These are phyloP conservation scores for Grigorovia transvaalensis DNA, from an alignment of 805 yeast species.

Conservation along the genomic window DNA sequence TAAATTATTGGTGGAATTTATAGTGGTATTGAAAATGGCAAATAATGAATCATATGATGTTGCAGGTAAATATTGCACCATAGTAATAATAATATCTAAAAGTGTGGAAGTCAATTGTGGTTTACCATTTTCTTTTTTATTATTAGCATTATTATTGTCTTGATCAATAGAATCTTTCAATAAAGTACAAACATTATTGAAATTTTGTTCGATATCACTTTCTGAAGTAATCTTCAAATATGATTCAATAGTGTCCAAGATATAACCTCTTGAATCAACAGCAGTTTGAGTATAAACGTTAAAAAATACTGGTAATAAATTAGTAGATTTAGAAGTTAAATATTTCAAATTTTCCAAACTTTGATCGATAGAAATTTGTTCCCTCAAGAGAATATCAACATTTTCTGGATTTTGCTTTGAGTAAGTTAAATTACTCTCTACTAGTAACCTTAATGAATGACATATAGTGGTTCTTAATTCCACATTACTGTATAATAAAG, in stretches of 20 bases:
- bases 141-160: conserved; percentile 27
- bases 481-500: conserved; percentile 60
- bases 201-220: conserved; percentile 61
- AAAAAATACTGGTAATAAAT: conserved; percentile 76
- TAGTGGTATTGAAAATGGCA: conserved; percentile 64
- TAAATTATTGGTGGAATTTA: conserved; percentile 47
- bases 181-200: conserved; percentile 75
- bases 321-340: conserved; percentile 55
- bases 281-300: conserved; percentile 87
- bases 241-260: conserved; percentile 77
- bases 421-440: conserved; percentile 56
- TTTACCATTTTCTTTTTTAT: conserved; percentile 20
- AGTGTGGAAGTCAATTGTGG: conserved; percentile 61
- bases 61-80: conserved; percentile 74
- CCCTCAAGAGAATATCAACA: conserved; percentile 43
- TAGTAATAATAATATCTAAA: conserved; percentile 82
- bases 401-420: conserved; percentile 39
- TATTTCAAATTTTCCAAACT: conserved; percentile 52
- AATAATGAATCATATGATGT: conserved; percentile 63
- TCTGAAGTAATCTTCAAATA: conserved; percentile 61
- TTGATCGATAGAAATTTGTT: conserved; percentile 46
- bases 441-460: conserved; percentile 65
- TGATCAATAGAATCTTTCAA: conserved; percentile 66
- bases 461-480: conserved; percentile 75
- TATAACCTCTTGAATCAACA: conserved; percentile 72